Evolutionary conservation across 176 grass and related monocot genomes (phyloP).

Genomic region (Zea luxurians): DNA sequence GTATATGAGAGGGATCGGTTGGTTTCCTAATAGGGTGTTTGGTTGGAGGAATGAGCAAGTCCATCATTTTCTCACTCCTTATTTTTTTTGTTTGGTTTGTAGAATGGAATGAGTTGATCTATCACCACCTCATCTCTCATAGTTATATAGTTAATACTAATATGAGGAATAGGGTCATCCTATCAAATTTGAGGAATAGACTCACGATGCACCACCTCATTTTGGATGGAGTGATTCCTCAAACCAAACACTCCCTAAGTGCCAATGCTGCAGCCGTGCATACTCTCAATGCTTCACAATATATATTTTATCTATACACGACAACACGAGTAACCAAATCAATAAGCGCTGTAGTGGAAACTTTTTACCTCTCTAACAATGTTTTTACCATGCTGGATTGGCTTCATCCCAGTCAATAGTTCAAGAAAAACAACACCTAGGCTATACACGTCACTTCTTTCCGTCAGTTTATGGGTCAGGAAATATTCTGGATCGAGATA

Average conservation of each 20-base stretch:
- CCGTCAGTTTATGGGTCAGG: constrained; percentile 85
- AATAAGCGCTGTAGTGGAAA: not conserved
- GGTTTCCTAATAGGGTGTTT: too few species aligned
- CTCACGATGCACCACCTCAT: too few species aligned
- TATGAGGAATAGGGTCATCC: too few species aligned
- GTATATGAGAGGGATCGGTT: not conserved
- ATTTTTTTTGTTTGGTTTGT: too few species aligned
- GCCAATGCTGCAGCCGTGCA: not conserved
- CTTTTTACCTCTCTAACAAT: constrained; percentile 85
- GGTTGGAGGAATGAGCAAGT: too few species aligned
- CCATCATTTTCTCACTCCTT: too few species aligned
- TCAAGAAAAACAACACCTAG: constrained; percentile 90
- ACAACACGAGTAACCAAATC: not conserved
- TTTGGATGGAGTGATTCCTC: too few species aligned
- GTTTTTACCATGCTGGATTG: constrained; percentile 91
- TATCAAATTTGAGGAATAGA: too few species aligned
- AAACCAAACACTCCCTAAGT: too few species aligned
- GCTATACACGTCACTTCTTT: constrained; percentile 92
- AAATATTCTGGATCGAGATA: constrained; percentile 99
- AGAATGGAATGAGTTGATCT: too few species aligned
- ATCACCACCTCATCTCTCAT: too few species aligned
- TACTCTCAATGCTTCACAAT: not conserved
- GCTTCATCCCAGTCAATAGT: constrained; percentile 81
- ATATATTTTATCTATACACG: not conserved
- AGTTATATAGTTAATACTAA: too few species aligned